Percentiles rank a stretch among this genome's conserved stretches.
These are phyloP conservation scores for Schizosaccharomyces osmophilus DNA, from an alignment of 805 yeast genomes.

Conservation along the genomic window DNA sequence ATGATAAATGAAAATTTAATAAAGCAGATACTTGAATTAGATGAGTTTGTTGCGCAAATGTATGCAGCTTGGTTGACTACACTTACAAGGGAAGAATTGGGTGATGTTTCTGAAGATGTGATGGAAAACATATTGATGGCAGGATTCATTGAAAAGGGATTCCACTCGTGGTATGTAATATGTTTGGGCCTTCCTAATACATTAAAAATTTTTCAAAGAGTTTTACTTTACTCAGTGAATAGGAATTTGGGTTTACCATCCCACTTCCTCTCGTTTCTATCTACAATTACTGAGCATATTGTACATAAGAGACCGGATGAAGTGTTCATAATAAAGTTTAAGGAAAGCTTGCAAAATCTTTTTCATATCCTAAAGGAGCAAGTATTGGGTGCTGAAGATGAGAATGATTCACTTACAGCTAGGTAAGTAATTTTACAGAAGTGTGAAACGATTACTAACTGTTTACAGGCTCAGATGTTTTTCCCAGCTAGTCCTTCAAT, in stretches of 20 bases:
- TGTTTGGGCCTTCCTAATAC: not conserved
- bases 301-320: not conserved
- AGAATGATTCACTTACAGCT: no score
- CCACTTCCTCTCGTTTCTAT: not conserved
- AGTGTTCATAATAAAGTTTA: not conserved
- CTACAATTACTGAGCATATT: not conserved
- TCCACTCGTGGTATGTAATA: not conserved
- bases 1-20: not conserved
- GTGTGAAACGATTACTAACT: no score
- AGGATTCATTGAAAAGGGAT: not conserved
- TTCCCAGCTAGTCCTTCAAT: no score
- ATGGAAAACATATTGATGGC: not conserved
- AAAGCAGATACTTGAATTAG: not conserved
- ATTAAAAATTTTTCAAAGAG: not conserved
- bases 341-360: no score
- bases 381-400: no score
- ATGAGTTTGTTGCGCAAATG: not conserved
- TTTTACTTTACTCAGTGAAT: not conserved
- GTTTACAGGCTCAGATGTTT: no score
- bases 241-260: not conserved
- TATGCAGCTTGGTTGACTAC: not conserved
- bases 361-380: no score
- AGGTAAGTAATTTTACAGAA: no score
- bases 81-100: not conserved
- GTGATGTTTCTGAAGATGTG: not conserved